Base-by-base conservation (phyloP, 2,329 filamentous ascomycete species). In the Saccharata proteae region DNA sequence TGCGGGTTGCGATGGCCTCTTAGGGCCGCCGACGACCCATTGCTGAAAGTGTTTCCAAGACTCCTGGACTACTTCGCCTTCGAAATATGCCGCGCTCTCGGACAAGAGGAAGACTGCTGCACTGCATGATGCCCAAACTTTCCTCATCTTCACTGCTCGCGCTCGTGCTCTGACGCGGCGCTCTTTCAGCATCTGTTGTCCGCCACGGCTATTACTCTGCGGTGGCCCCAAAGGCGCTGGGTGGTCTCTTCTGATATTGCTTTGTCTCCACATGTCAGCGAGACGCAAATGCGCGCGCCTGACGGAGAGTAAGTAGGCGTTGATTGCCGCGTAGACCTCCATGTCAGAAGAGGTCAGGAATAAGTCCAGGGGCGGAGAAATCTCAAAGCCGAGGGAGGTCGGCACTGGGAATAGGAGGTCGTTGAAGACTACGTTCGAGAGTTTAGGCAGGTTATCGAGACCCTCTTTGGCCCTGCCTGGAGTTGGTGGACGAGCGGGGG, bases 71-170 rank as follows among this genome's bases (percentile, higher is more conserved):
- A 96, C 77, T 48, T 93, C 85, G 1, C 81, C 83, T 52, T 94
- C 88, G 26, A 96, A 74, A 46, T 93, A 96, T 3, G 75, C 75
- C 42, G 88, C 80, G 10, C 83, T 78, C 51, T 94, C 86, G 0
- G 81, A 83, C 3, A 96, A 65, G 43, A 96, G 80, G 58, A 93
- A 94, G 4, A 93, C 72, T 2, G 83, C 79, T 3, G 85, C 81
- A 47, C 81, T 85, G 43, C 80, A 79, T 0, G 83, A 92, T 0
- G 85, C 88, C 90, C 90, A 98, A 1, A 88, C 71, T 40, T 76
- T 79, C 11, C 90, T 74, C 67, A 93, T 80, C 1, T 71, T 68
- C 19, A 67, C 64, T 4, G 71, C 67, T 12, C 88, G 69, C 11
- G 61, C 50, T 16, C 73, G 72, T 42, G 76, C 71, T 30, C 80